A percentile compares a stretch with the other conserved stretches of the same genome.
phyloP scores from a whole-genome alignment of 169 alveolate species.

The Theileria sp. region DNA sequence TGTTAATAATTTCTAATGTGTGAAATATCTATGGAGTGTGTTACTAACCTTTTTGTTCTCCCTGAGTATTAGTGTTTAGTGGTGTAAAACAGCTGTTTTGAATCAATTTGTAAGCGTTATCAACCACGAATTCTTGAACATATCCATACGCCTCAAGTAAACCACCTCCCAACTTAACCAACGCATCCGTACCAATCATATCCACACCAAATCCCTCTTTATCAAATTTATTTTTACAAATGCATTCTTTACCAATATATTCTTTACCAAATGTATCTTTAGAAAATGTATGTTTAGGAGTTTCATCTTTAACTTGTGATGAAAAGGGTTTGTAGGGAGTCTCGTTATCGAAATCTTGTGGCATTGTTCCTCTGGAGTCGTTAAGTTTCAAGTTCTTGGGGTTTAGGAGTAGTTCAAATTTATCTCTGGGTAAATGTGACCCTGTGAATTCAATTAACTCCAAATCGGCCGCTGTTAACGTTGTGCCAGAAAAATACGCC shows the following conservation, averaged over 20 bases:
- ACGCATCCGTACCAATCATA: background rate
- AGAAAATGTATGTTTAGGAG: no score
- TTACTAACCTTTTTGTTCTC: background rate
- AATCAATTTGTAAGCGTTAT: conserved; percentile 2
- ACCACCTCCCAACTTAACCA: conserved; percentile 9
- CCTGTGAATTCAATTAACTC: background rate
- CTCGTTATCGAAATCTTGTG: background rate
- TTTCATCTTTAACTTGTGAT: conserved; percentile 9
- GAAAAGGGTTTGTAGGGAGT: background rate
- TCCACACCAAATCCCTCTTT: no score
- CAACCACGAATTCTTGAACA: conserved; percentile 9
- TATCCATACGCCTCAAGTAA: conserved; percentile 12
- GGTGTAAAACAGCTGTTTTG: conserved; percentile 3
- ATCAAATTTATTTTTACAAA: no score
- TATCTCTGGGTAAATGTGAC: conserved; percentile 5
- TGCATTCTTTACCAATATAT: no score
- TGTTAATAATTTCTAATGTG: background rate
- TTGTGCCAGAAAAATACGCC: background rate
- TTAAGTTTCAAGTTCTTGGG: background rate
- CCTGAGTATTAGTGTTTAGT: background rate
- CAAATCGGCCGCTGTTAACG: conserved; percentile 15
- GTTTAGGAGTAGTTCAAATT: conserved; percentile 23
- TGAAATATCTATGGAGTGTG: background rate
- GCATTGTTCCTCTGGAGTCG: conserved; percentile 12
- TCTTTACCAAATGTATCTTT: no score